Base-by-base conservation (phyloP, 345 rosid genomes). In the Murraya koenigii region DNA sequence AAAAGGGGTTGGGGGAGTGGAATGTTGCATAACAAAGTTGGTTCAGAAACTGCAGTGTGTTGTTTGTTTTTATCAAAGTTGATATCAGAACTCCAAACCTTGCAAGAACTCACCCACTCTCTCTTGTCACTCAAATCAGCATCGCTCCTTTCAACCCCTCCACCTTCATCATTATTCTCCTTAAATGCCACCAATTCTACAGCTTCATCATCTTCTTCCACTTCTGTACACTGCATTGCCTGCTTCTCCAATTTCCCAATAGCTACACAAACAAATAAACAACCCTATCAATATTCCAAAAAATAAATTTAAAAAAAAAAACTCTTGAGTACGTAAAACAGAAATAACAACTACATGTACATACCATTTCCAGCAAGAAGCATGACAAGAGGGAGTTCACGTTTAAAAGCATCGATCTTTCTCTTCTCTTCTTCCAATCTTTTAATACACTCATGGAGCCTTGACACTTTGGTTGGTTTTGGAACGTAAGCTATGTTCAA, bases 301-400 rank as follows among this genome's bases (percentile, higher is more conserved):
- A 54, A 66, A 54, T 41, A 36, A 73, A 73, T n/a, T n/a, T n/a
- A 62, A 22, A 38, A 20, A 56, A 84, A 70, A 73, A 62, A 32
- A 20, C 15, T 44, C 17, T 44, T 44, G 17, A 13, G 17, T 8
- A 44, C 49, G 17, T 44, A 11, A 44, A 44, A 44, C 49, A 44
- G 49, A 44, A 44, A 58, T 35, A 14, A 23, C 19, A 11, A 75
- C 22, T 38, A 36, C 20, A 55, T 10, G 9, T 28, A 62, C 75
- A 26, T 54, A 92, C 98, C 95, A 82, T 91, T 90, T 67, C 77
- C 88, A 36, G 91, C 74, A 36, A 94, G 88, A 75, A 91, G 87
- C 94, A 90, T 88, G 88, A 93, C 87, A 4, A 90, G 80, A 81
- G 98, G 97, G 8, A 92, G 92, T 64, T 94, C 96, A 7, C 96